Evolutionary conservation across 306 rosid species (phyloP), one percentile per base, ranked within the genome.

Genomic region (Castanea sativa): DNA sequence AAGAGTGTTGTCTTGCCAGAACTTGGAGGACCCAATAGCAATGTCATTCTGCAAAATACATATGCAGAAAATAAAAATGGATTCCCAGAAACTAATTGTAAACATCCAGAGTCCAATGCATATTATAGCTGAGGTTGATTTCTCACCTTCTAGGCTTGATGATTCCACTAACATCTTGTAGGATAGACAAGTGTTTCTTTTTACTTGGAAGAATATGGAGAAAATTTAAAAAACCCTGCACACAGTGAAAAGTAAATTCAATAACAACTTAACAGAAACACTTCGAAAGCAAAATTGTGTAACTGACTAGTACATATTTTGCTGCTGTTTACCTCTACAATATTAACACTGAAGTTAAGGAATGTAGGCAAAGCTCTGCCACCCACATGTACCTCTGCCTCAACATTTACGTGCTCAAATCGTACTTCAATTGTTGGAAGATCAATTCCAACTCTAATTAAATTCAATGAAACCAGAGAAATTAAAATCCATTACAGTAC

Each of bases 11-110:
- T 94, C 71, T 91, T 94, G n/a, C 98, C 97, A 49, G 97, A 89
- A 59, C 93, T 87, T 38, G 97, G 98, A 69, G 98, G 91, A 15
- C 97, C 98, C 85, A 92, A 73, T 74, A 92, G 97, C 74, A 92
- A 86, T 58, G 97, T 92, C 92, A 90, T 87, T 81, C 96, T 55
- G 5, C 83, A 77, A 19, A 82, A 32, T 7, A 73, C 51, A 27
- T 2, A 9, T 51, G 55, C 9, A 49, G 15, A 25, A 12, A 1
- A 43, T 58, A 19, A 13, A 3, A 45, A 49, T 12, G 53, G 53
- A 45, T 49, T 49, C 53, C 4, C 53, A 49, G 4, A 49, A 49
- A 49, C 15, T 49, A 13, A 49, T 49, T 49, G 14, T 49, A 49
- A 49, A 49, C 53, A 49, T 2, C 2, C 16, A 49, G 15, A 49